Evolutionary conservation across 177 flowering plant genomes (phyloP).

Genomic region (Vitis hybrid): DNA sequence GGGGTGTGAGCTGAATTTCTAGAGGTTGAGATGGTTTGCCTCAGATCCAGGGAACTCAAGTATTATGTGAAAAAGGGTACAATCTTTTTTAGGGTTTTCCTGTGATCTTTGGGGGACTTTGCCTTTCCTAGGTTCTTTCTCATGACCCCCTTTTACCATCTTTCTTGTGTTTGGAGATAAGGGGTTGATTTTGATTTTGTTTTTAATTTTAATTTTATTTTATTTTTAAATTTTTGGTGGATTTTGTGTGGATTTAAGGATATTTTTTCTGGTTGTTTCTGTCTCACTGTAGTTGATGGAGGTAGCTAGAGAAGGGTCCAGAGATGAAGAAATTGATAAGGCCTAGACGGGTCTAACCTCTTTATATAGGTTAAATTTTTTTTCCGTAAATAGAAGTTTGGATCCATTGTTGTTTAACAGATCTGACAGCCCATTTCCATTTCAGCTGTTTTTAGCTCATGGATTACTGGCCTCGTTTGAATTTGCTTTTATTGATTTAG

Average conservation of each 20-base stretch:
- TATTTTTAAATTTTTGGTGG: not conserved
- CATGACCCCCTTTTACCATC: conserved; percentile 36
- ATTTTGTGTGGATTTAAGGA: conserved; percentile 14
- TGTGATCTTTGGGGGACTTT: conserved; percentile 43
- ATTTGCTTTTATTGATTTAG: conserved; percentile 8
- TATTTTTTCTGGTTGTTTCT: conserved; percentile 18
- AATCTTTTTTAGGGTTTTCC: conserved; percentile 34
- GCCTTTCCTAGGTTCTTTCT: conserved; percentile 44
- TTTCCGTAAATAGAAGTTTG: conserved; percentile 32
- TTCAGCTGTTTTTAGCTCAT: conserved; percentile 22
- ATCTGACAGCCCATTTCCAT: conserved; percentile 46
- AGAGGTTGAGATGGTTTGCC: conserved; percentile 53
- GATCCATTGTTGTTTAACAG: conserved; percentile 43
- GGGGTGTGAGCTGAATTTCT: conserved; percentile 6
- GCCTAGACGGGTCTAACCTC: conserved; percentile 16
- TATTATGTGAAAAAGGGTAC: conserved; percentile 21
- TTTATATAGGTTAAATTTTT: conserved; percentile 1
- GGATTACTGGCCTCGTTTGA: conserved; percentile 10
- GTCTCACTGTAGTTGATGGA: conserved; percentile 27
- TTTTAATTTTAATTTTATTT: not conserved
- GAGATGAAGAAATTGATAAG: conserved; percentile 20
- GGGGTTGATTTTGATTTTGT: conserved; percentile 22
- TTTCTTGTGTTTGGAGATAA: conserved; percentile 44
- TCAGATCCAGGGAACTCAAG: conserved; percentile 57
- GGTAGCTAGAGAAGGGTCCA: conserved; percentile 34